Base-by-base conservation (phyloP, 257 asterid genomes). In the Coffea canephora region DNA sequence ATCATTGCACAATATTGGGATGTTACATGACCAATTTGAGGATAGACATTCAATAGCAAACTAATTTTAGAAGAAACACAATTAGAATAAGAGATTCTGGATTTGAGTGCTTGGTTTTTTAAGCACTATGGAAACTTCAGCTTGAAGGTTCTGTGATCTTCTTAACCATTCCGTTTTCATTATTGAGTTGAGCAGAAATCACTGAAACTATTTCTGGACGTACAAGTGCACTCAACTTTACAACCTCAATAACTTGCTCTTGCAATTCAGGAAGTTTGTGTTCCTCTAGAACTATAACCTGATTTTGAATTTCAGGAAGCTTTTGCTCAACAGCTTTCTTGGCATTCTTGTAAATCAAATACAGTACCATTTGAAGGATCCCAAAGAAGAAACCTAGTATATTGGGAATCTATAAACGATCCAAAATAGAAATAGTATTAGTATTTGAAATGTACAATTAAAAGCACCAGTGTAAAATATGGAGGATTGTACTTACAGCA, bases 371-470 rank as follows among this genome's bases (percentile, higher is more conserved):
- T 75, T 91, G 96, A 46, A 87, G 62, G 64, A 89, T 66, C 57
- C 96, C 96, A 10, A 89, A 86, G 80, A 12, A 7, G 85, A 91
- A 89, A 11, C 96, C 96, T 59, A 91, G 83, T 23, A 91, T 82
- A 71, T 91, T 91, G 6, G 96, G 94, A 82, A 89, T 79, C 96
- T 91, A 41, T 15, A 45, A 27, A 19, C 25, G 39, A 3, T 10
- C 12, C 4, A 8, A 31, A 27, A 0, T 0, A 27, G 15, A 68
- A 2, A 34, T 31, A 66, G 45, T 4, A 31, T 66, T 31, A 8
- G 2, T 13, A 4, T 34, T 13, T 7, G 16, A 36, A 16, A 36
- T 0, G 34, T 34, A 4, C 6, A 23, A 23, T 14, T 67, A 6
- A 36, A 68, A 65, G 3, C 0, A 27, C 5, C 18, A 18, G 3